Evolutionary conservation across 805 yeast genomes (phyloP).

Genomic region (Nematodospora valgi): DNA sequence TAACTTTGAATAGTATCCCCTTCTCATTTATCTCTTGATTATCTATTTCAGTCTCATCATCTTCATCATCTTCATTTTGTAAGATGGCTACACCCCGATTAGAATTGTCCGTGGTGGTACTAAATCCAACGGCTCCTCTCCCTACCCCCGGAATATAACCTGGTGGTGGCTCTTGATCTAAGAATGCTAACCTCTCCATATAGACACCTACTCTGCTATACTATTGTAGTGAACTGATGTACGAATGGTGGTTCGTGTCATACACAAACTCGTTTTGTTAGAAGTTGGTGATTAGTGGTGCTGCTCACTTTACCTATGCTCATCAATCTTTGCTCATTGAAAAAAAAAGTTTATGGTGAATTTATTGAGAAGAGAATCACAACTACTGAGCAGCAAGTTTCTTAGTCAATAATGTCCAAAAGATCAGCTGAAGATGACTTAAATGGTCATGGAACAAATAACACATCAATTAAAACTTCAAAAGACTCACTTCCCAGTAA

Average conservation of each 20-base stretch:
- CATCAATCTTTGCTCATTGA: too few species aligned
- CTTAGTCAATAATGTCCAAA: constrained; percentile 42
- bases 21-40: constrained; percentile 24
- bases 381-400: too few species aligned
- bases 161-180: constrained; percentile 82
- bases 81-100: constrained; percentile 15
- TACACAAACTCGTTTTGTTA: background rate
- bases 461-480: constrained; percentile 33
- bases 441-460: constrained; percentile 10
- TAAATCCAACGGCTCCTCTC: constrained; percentile 90
- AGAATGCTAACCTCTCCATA: constrained; percentile 59
- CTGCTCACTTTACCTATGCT: too few species aligned
- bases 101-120: constrained; percentile 64
- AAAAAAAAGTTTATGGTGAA: too few species aligned
- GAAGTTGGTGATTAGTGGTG: too few species aligned
- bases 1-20: constrained; percentile 25
- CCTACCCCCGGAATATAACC: constrained; percentile 93
- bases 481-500: constrained; percentile 40
- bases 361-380: too few species aligned
- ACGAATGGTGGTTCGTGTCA: too few species aligned
- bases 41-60: constrained; percentile 24
- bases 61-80: constrained; percentile 24
- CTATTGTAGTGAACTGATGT: too few species aligned
- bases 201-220: too few species aligned
- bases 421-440: constrained; percentile 42